Evolutionary conservation across 208 protist species (phyloP).

Genomic region (Crithidia brevicula): DNA sequence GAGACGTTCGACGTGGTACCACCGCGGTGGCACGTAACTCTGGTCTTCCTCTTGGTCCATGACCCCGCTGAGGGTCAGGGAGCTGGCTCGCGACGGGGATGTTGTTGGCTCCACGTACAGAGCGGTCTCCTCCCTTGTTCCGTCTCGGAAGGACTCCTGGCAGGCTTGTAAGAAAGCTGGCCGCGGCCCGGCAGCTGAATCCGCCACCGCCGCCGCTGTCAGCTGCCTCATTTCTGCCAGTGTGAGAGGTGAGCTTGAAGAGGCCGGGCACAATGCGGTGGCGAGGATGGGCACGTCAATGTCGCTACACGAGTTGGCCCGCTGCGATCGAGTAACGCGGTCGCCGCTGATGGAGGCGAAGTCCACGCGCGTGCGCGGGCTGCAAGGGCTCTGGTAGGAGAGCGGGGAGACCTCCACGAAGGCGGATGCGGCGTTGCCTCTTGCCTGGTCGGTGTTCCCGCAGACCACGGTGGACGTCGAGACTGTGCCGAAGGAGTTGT

Average conservation of each 20-base stretch:
- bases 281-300: not conserved
- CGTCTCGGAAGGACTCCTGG: not conserved
- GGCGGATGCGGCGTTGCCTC: not conserved
- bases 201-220: not conserved
- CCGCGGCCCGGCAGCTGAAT: not conserved
- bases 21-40: slow-evolving; percentile 15
- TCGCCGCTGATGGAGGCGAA: not conserved
- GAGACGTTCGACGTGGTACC: slow-evolving; percentile 2
- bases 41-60: not conserved
- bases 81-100: not conserved
- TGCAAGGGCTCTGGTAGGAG: not conserved
- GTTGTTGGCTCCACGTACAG: not conserved
- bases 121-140: not conserved
- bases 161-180: too few relatives aligned
- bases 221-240: too few relatives aligned
- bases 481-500: not conserved
- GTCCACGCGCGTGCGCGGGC: not conserved
- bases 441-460: not conserved
- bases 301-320: not conserved
- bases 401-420: slow-evolving; percentile 3
- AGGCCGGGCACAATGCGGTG: not conserved
- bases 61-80: too few relatives aligned
- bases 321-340: not conserved
- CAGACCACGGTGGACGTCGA: not conserved
- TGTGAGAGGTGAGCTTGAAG: not conserved